Evolutionary conservation across 1,139 yeast species (phyloP).

Genomic region (Ogataea hybrid): DNA sequence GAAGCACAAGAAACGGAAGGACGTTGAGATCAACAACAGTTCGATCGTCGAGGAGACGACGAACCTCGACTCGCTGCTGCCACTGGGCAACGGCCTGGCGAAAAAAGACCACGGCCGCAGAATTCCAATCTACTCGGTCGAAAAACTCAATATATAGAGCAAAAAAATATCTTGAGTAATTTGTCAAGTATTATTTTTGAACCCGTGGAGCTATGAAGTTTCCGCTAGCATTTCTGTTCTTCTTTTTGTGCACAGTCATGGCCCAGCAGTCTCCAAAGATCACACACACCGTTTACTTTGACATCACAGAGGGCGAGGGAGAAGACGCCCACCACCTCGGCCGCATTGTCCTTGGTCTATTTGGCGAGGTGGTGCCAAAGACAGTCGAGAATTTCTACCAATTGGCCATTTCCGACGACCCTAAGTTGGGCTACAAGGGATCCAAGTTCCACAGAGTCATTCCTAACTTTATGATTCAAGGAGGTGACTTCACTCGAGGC

Average conservation of each 20-base stretch:
- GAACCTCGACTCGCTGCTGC: conserved; percentile 33
- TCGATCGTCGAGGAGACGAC: conserved; percentile 30
- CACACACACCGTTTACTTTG: conserved; percentile 82
- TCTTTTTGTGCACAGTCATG: conserved; percentile 21
- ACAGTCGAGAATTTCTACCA: conserved; percentile 58
- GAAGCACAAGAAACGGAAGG: conserved; percentile 21
- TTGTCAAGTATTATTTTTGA: background rate
- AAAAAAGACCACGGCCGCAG: conserved; percentile 33
- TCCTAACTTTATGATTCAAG: conserved; percentile 59
- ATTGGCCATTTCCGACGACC: conserved; percentile 59
- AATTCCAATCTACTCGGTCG: conserved; percentile 52
- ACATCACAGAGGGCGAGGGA: conserved; percentile 75
- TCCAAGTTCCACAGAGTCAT: conserved; percentile 59
- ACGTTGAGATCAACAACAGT: conserved; percentile 17
- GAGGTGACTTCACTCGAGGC: conserved; percentile 61
- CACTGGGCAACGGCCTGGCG: conserved; percentile 1
- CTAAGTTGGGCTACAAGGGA: conserved; percentile 47
- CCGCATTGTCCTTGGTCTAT: conserved; percentile 54
- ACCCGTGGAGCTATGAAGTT: conserved; percentile 24
- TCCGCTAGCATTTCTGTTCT: conserved; percentile 22
- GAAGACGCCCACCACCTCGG: conserved; percentile 44
- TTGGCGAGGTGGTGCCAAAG: conserved; percentile 58
- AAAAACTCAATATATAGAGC: conserved; percentile 39
- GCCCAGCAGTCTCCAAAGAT: conserved; percentile 42
- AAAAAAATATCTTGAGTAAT: background rate